phyloP scores from a whole-genome alignment of 139 green algal species.

The Micromonas pusilla region DNA sequence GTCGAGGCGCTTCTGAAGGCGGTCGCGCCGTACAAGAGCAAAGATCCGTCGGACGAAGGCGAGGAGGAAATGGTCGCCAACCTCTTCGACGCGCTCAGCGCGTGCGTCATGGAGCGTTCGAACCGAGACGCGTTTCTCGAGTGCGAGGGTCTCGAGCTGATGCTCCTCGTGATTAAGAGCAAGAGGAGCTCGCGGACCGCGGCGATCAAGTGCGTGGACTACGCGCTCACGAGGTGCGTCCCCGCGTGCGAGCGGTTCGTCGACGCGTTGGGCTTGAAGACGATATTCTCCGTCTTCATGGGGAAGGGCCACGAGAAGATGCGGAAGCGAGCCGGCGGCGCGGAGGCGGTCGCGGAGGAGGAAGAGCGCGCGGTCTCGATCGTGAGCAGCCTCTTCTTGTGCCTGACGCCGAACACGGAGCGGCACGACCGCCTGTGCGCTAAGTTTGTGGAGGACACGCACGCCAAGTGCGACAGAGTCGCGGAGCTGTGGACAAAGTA shows the following conservation, averaged over 20 bases:
- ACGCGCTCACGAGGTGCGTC: conserved; percentile 62
- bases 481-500: conserved; percentile 83
- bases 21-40: conserved; percentile 59
- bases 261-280: conserved; percentile 62
- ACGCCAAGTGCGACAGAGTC: conserved; percentile 92
- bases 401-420: background rate
- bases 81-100: conserved; percentile 79
- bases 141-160: conserved; percentile 79
- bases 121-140: conserved; percentile 58
- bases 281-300: conserved; percentile 92
- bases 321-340: conserved; percentile 2
- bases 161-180: conserved; percentile 81
- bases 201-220: conserved; percentile 82
- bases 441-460: conserved; percentile 97
- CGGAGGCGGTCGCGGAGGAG: conserved; percentile 55
- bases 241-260: conserved; percentile 52
- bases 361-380: conserved; percentile 82
- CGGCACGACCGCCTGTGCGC: conserved; percentile 58
- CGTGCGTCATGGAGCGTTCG: conserved; percentile 59
- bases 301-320: conserved; percentile 62
- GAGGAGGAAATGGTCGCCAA: conserved; percentile 69
- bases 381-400: conserved; percentile 61
- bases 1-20: conserved; percentile 70
- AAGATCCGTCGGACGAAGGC: conserved; percentile 35
- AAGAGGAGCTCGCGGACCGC: conserved; percentile 54